Conservation (phyloP, 208 protist genomes). For the Porcisia hertigi region DNA sequence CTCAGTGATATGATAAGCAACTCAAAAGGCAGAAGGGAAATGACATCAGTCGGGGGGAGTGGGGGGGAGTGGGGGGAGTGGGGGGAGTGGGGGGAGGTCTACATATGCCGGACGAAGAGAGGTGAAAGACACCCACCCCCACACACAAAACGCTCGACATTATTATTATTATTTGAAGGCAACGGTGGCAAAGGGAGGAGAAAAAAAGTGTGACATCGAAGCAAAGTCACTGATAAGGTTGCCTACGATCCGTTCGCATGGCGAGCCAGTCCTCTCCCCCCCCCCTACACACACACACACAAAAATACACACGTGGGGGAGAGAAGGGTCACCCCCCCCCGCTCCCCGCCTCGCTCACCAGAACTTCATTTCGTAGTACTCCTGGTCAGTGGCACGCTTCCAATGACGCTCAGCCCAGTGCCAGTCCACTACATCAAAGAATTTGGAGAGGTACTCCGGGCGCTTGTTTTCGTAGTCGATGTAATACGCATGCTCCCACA, state of each 20-base stretch:
- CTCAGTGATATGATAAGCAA: neutral
- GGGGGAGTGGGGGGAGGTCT: no score
- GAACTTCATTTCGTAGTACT: slow-evolving; percentile 89
- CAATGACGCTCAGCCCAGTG: slow-evolving; percentile 92
- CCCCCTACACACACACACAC: no score
- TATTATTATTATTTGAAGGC: no score
- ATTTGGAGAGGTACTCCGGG: slow-evolving; percentile 86
- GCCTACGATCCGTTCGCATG: neutral
- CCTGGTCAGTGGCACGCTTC: slow-evolving; percentile 86
- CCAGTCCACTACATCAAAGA: slow-evolving; percentile 95
- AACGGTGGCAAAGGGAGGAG: neutral
- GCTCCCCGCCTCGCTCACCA: slow-evolving; percentile 34
- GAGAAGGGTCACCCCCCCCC: no score
- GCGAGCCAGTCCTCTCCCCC: neutral
- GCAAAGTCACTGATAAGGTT: neutral
- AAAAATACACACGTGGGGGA: no score
- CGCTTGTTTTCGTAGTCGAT: slow-evolving; percentile 94
- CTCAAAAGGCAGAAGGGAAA: neutral
- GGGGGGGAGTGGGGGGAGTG: no score
- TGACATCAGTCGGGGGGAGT: neutral
- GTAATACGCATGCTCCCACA: slow-evolving; percentile 97
- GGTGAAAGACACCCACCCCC: neutral
- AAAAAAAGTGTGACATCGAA: neutral
- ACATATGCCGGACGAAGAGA: neutral
- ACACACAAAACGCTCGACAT: neutral